Conservation (phyloP, 2,329 filamentous ascomycete species). For the Colletotrichum filicis region DNA sequence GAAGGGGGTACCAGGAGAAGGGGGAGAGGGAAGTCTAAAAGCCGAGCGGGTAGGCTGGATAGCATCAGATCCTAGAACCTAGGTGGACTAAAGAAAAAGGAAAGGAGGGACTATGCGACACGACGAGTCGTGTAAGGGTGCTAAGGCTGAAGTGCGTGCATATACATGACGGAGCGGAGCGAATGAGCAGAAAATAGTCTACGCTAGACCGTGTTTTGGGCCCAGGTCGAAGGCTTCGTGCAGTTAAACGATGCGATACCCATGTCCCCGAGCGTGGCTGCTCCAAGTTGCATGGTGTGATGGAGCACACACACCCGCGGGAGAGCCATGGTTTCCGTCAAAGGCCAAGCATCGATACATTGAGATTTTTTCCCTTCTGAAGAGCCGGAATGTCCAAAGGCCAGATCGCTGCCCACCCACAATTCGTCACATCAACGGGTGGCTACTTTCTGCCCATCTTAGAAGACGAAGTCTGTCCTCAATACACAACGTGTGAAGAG, state of each 20-base stretch:
- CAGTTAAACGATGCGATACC: not conserved
- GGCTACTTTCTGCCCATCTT: not conserved
- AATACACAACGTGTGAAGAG: not conserved
- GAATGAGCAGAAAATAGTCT: conserved; percentile 2
- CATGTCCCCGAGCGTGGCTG: conserved; percentile 27
- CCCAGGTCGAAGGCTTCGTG: conserved; percentile 27
- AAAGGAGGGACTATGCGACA: conserved; percentile 32
- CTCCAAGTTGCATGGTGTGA: conserved; percentile 19
- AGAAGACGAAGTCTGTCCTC: not conserved
- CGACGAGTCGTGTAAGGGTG: conserved; percentile 28
- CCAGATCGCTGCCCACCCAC: not conserved
- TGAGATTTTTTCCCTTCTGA: not conserved
- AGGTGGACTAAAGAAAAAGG: conserved; percentile 15
- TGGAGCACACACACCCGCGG: not conserved
- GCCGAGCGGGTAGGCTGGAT: not conserved
- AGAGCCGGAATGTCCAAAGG: not conserved
- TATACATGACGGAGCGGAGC: conserved; percentile 17
- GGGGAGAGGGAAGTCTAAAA: conserved; percentile 29
- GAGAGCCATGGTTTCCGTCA: not conserved
- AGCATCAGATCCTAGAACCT: conserved; percentile 19
- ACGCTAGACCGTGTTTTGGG: conserved; percentile 27
- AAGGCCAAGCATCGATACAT: not conserved
- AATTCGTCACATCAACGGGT: not conserved
- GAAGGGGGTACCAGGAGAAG: not conserved
- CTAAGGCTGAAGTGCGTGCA: conserved; percentile 30